phyloP scores from a whole-genome alignment of 2,329 filamentous ascomycete genomes.

The Fusarium musae region DNA sequence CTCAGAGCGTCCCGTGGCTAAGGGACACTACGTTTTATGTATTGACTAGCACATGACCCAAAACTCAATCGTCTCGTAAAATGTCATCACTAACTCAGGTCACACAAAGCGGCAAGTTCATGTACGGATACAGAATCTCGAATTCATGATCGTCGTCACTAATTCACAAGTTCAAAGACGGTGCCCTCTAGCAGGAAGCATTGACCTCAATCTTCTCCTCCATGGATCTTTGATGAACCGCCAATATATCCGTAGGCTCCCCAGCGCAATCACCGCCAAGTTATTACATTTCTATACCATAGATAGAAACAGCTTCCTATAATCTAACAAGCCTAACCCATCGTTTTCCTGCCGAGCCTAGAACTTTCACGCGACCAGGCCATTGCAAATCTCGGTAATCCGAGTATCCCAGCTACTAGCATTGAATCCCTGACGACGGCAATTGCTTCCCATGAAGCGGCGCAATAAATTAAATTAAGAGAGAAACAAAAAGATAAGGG shows the following conservation, averaged over 20 bases:
- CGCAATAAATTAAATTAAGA: slow-evolving; percentile 4
- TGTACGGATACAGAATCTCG: neutral
- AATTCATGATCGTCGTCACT: slow-evolving; percentile 4
- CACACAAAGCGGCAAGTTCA: neutral
- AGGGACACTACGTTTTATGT: slow-evolving; percentile 11
- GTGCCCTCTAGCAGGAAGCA: slow-evolving; percentile 19
- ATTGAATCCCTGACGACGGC: slow-evolving; percentile 8
- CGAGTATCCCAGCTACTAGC: slow-evolving; percentile 16
- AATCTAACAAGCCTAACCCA: neutral
- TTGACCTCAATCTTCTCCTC: slow-evolving; percentile 6
- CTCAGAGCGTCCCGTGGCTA: slow-evolving; percentile 31
- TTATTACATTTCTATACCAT: slow-evolving; percentile 17
- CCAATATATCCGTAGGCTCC: neutral
- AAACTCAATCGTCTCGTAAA: slow-evolving; percentile 25
- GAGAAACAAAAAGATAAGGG: neutral
- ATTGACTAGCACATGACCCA: slow-evolving; percentile 12
- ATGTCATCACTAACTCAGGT: slow-evolving; percentile 9
- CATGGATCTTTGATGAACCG: slow-evolving; percentile 13
- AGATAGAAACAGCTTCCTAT: slow-evolving; percentile 35
- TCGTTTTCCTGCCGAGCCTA: neutral
- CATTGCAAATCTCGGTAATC: slow-evolving; percentile 42
- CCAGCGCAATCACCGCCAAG: slow-evolving; percentile 22
- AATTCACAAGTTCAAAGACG: slow-evolving; percentile 5
- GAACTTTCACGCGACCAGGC: slow-evolving; percentile 10
- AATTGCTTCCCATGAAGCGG: slow-evolving; percentile 3